Percentiles rank a stretch among this genome's conserved stretches.
phyloP scores from a whole-genome alignment of 345 rosid genomes.

The Gossypium bickii region DNA sequence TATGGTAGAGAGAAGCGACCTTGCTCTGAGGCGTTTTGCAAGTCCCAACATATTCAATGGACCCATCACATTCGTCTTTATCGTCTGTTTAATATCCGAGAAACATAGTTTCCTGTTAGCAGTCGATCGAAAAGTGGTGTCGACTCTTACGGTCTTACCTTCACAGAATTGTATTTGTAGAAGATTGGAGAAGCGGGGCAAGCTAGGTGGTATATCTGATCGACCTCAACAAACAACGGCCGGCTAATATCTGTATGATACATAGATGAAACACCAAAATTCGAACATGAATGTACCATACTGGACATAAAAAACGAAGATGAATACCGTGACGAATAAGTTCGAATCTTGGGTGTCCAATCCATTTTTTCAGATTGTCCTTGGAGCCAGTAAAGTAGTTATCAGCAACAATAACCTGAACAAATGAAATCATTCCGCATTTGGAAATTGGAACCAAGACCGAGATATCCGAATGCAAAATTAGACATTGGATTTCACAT shows the following conservation, averaged over 20 bases:
- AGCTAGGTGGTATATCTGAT: conserved; percentile 89
- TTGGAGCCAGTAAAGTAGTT: conserved; percentile 90
- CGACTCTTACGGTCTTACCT: conserved; percentile 36
- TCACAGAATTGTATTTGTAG: conserved; percentile 94
- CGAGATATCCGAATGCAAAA: no score
- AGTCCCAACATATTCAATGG: conserved; percentile 94
- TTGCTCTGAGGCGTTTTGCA: conserved; percentile 95
- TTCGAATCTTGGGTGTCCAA: conserved; percentile 96
- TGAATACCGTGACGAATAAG: conserved; percentile 83
- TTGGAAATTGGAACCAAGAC: no score
- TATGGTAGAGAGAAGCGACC: conserved; percentile 31
- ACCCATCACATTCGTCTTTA: conserved; percentile 92
- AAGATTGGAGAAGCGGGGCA: conserved; percentile 98
- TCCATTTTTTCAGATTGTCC: conserved; percentile 90
- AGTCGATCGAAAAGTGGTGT: no score
- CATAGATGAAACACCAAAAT: not conserved
- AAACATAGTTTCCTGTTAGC: not conserved
- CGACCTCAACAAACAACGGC: conserved; percentile 82
- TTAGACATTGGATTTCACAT: no score
- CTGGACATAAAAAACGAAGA: conserved; percentile 4
- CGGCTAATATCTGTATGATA: conserved; percentile 68
- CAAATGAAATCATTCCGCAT: no score
- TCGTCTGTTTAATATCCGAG: conserved; percentile 49
- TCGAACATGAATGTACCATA: not conserved
- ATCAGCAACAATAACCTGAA: conserved; percentile 77